These are phyloP conservation scores for Arthrobotrys conoides DNA, from an alignment of 2,329 filamentous ascomycete genomes.

Conservation along the genomic window DNA sequence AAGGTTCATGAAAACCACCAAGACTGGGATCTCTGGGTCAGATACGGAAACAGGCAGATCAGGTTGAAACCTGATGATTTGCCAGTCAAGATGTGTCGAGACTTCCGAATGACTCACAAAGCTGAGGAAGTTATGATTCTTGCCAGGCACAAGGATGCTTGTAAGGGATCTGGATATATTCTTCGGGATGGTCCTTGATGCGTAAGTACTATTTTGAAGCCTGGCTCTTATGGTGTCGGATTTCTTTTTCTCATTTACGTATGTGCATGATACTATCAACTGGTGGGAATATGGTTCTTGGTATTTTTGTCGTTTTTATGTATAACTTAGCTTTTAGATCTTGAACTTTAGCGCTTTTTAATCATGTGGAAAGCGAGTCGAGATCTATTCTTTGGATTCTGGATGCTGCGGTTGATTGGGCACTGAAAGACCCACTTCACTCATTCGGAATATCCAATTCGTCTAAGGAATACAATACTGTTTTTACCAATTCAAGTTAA, in stretches of 20 bases:
- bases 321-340: background rate
- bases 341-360: background rate
- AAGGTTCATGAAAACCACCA: constrained; percentile 1
- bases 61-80: constrained; percentile 25
- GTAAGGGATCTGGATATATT: background rate
- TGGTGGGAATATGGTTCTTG: too few relatives aligned
- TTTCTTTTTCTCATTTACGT: background rate
- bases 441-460: background rate
- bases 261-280: too few relatives aligned
- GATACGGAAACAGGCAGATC: constrained; percentile 5
- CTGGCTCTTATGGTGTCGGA: background rate
- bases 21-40: constrained; percentile 23
- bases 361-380: background rate
- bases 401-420: background rate
- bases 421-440: background rate
- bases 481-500: background rate
- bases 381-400: background rate
- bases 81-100: constrained; percentile 16
- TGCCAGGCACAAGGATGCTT: background rate
- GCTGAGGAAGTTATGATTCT: background rate
- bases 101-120: constrained; percentile 5
- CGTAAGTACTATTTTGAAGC: too few relatives aligned
- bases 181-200: background rate
- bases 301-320: constrained; percentile 1
- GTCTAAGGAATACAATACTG: background rate